These are phyloP conservation scores for Wickerhamomyces xylosicus DNA, from an alignment of 805 yeast genomes.

Conservation along the genomic window DNA sequence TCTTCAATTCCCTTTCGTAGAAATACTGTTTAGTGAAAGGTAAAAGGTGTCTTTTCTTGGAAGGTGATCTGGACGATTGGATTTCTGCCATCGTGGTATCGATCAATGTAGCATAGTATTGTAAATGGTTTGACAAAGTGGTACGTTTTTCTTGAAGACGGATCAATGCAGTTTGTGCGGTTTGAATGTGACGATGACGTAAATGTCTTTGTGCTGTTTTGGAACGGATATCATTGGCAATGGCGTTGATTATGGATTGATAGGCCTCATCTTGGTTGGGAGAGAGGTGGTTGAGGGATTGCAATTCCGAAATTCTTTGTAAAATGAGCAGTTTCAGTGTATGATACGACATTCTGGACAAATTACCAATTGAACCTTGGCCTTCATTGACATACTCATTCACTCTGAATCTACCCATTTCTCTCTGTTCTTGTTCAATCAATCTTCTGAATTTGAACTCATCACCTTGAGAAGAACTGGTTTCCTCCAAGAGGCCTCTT, in stretches of 20 bases:
- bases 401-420: constrained; percentile 25
- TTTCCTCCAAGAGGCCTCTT: constrained; percentile 55
- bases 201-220: constrained; percentile 41
- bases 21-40: constrained; percentile 68
- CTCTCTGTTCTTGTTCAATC: constrained; percentile 34
- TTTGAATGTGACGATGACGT: constrained; percentile 33
- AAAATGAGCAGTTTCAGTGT: constrained; percentile 70
- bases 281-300: constrained; percentile 45
- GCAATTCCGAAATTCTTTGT: constrained; percentile 68
- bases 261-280: constrained; percentile 53
- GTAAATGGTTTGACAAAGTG: constrained; percentile 30
- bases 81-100: constrained; percentile 39
- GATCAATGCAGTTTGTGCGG: constrained; percentile 33
- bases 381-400: constrained; percentile 31
- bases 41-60: constrained; percentile 20
- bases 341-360: constrained; percentile 45
- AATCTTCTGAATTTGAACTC: constrained; percentile 55
- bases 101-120: constrained; percentile 34
- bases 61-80: constrained; percentile 30
- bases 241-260: constrained; percentile 72
- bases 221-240: constrained; percentile 68
- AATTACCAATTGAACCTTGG: constrained; percentile 38
- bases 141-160: constrained; percentile 35
- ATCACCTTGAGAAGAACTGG: no score
- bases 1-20: constrained; percentile 61